Evolutionary conservation across 2,329 filamentous ascomycete genomes (phyloP).

Genomic region (Sporothrix brasiliensis): DNA sequence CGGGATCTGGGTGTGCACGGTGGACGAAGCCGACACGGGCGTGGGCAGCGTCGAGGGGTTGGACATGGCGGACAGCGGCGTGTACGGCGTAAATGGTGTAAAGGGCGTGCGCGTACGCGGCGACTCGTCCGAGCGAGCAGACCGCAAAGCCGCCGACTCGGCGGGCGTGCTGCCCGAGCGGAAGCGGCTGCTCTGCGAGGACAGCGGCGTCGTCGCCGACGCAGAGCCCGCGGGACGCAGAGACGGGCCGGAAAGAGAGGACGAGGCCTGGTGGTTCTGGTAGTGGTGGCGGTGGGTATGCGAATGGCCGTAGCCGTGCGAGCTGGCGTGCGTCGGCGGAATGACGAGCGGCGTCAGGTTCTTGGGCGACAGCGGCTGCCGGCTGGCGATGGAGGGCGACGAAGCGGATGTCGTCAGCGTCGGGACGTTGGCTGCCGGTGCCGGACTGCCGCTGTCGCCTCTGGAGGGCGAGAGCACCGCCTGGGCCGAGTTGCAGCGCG

Average conservation of each 20-base stretch:
- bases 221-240: slow-evolving; percentile 37
- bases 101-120: slow-evolving; percentile 51
- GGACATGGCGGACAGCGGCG: slow-evolving; percentile 50
- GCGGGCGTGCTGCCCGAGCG: slow-evolving; percentile 50
- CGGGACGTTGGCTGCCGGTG: not conserved
- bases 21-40: slow-evolving; percentile 47
- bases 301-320: too few species aligned
- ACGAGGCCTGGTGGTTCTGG: slow-evolving; percentile 34
- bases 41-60: slow-evolving; percentile 51
- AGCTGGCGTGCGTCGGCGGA: slow-evolving; percentile 42
- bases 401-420: not conserved
- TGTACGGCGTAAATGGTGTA: slow-evolving; percentile 53
- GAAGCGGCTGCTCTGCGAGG: slow-evolving; percentile 47
- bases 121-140: slow-evolving; percentile 52
- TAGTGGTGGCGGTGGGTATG: not conserved
- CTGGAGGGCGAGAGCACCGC: slow-evolving; percentile 33
- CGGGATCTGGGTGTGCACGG: not conserved
- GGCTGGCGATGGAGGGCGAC: slow-evolving; percentile 2
- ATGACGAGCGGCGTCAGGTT: slow-evolving; percentile 61
- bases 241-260: slow-evolving; percentile 33
- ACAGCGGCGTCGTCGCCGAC: slow-evolving; percentile 44
- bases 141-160: slow-evolving; percentile 46
- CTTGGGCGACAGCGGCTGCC: slow-evolving; percentile 55
- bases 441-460: not conserved
- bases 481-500: slow-evolving; percentile 37